A percentile compares a stretch with the other conserved stretches of the same genome.
phyloP scores from a whole-genome alignment of 768 basidiomycete species.

The Phanerochaete carnosa region DNA sequence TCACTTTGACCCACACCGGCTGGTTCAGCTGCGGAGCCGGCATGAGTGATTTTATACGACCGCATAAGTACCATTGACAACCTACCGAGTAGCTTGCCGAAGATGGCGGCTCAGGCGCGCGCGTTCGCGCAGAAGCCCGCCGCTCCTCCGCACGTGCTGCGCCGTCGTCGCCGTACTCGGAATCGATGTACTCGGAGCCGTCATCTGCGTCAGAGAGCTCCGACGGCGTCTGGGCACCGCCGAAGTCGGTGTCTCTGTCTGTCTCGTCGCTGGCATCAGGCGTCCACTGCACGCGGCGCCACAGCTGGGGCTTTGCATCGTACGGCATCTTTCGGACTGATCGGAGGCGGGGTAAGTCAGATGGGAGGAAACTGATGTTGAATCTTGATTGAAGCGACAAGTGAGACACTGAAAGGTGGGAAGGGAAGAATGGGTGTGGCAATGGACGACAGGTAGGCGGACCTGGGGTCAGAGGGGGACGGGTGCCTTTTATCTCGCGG shows the following conservation, averaged over 20 bases:
- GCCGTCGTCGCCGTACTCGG: slow-evolving; percentile 1
- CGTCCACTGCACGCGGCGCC: slow-evolving; percentile 4
- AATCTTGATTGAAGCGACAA: background rate
- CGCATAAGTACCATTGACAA: background rate
- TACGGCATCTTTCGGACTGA: background rate
- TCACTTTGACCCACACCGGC: slow-evolving; percentile 10
- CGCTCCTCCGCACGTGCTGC: background rate
- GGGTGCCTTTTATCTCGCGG: slow-evolving; percentile 1
- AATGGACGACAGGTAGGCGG: slow-evolving; percentile 1
- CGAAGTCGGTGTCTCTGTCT: background rate
- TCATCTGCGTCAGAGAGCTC: background rate
- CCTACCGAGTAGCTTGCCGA: background rate
- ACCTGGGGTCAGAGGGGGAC: background rate
- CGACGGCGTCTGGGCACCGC: background rate
- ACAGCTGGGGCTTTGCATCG: slow-evolving; percentile 6
- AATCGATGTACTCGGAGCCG: slow-evolving; percentile 1
- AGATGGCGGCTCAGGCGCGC: background rate
- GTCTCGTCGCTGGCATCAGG: slow-evolving; percentile 7
- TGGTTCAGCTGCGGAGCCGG: slow-evolving; percentile 3
- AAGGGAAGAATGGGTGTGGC: background rate
- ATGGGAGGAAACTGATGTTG: background rate
- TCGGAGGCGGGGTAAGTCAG: background rate
- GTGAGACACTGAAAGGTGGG: background rate
- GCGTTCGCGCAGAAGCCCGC: background rate
- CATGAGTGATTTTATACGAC: background rate